Evolutionary conservation across 306 rosid species (phyloP).

Genomic region (Prunus salicina): DNA sequence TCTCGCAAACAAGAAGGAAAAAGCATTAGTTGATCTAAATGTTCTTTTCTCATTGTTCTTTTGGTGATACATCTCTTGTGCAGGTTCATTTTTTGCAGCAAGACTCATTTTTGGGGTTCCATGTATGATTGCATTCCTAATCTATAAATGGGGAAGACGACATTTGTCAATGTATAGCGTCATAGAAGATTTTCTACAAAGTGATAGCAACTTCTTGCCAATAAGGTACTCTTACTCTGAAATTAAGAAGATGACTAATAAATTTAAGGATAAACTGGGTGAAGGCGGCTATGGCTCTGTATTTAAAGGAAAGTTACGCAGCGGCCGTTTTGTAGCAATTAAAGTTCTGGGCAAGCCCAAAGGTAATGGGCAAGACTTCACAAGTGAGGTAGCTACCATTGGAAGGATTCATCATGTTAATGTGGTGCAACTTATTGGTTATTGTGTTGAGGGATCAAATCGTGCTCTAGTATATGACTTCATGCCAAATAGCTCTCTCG

Average conservation of each 20-base stretch:
- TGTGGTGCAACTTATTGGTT: no score
- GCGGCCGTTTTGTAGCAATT: no score
- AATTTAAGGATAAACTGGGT: background rate
- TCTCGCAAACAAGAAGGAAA: no score
- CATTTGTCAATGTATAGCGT: background rate
- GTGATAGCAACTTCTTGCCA: background rate
- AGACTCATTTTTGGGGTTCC: background rate
- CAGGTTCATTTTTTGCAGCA: background rate
- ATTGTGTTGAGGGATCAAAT: no score
- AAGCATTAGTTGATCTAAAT: no score
- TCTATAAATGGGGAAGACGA: background rate
- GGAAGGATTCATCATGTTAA: no score
- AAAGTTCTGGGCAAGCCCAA: background rate
- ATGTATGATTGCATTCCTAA: background rate
- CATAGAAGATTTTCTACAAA: background rate
- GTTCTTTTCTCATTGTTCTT: no score
- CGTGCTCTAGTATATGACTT: no score
- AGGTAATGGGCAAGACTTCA: background rate
- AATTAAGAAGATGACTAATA: background rate
- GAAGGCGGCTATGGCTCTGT: no score
- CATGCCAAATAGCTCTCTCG: no score
- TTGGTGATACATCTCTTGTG: background rate
- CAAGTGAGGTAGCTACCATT: no score
- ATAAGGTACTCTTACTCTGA: background rate
- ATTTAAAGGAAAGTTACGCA: no score